phyloP scores from a whole-genome alignment of 345 rosid genomes.

The Boechera retrofracta region DNA sequence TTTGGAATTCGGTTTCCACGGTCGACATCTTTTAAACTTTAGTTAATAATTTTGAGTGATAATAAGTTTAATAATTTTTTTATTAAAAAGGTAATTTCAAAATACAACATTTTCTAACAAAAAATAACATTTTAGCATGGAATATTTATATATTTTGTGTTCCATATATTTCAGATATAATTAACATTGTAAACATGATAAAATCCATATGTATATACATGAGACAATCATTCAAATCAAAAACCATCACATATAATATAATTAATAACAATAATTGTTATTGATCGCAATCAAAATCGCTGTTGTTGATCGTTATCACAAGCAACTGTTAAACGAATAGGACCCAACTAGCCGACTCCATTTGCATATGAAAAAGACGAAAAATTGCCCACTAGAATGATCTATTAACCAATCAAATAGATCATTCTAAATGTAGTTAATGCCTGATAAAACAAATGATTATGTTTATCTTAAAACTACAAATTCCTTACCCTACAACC shows the following conservation, averaged over 20 bases:
- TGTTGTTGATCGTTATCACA: not conserved
- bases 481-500: conserved; percentile 22
- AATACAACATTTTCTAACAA: not conserved
- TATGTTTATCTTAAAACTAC: conserved; percentile 29
- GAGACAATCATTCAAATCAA: not conserved
- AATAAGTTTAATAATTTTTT: not conserved
- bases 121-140: too few relatives aligned
- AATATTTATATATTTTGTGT: not conserved
- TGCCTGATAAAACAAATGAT: conserved; percentile 26
- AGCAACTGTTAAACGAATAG: not conserved
- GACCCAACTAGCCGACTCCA: conserved; percentile 18
- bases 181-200: not conserved
- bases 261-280: not conserved
- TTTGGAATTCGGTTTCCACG: not conserved
- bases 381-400: not conserved
- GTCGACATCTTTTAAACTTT: not conserved
- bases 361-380: conserved; percentile 12
- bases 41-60: not conserved
- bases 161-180: not conserved
- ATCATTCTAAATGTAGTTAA: conserved; percentile 25
- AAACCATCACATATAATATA: not conserved
- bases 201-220: not conserved
- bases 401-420: conserved; percentile 13
- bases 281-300: not conserved
- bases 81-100: too few relatives aligned